These are phyloP conservation scores for Apiosordaria backusii DNA, from an alignment of 495 filamentous ascomycete genomes.

Conservation along the genomic window DNA sequence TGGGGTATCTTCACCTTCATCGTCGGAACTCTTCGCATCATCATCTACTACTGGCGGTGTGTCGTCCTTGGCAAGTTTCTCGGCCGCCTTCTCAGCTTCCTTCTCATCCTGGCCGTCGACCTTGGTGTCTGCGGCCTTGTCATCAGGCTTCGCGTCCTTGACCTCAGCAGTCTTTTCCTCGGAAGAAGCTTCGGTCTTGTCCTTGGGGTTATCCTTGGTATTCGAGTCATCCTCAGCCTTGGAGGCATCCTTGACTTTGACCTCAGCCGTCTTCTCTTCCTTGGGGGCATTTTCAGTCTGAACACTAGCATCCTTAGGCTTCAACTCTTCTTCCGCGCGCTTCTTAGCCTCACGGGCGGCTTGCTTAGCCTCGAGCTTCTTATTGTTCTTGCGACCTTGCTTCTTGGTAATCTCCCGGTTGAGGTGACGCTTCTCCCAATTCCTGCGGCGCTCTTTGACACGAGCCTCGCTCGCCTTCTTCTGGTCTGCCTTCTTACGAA, in stretches of 20 bases:
- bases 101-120: constrained; percentile 12
- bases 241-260: constrained; percentile 29
- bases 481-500: constrained; percentile 46
- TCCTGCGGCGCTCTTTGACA: constrained; percentile 40
- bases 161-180: constrained; percentile 16
- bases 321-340: constrained; percentile 38
- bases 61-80: constrained; percentile 15
- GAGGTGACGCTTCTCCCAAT: constrained; percentile 49
- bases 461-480: constrained; percentile 49
- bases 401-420: constrained; percentile 44
- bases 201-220: constrained; percentile 29
- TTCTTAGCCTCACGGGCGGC: constrained; percentile 38
- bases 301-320: constrained; percentile 40
- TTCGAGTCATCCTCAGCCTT: constrained; percentile 18
- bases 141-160: constrained; percentile 31
- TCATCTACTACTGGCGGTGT: constrained; percentile 17
- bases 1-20: constrained; percentile 26
- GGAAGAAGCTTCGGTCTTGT: constrained; percentile 33
- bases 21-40: constrained; percentile 17
- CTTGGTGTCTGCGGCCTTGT: constrained; percentile 22
- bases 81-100: constrained; percentile 13
- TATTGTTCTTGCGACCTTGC: constrained; percentile 46
- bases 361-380: constrained; percentile 34
- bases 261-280: constrained; percentile 25
- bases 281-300: constrained; percentile 35